A percentile compares a stretch with the other conserved stretches of the same genome.
Evolutionary conservation across 2,329 filamentous ascomycete species (phyloP).

Genomic region (Incumbomyces lentus): DNA sequence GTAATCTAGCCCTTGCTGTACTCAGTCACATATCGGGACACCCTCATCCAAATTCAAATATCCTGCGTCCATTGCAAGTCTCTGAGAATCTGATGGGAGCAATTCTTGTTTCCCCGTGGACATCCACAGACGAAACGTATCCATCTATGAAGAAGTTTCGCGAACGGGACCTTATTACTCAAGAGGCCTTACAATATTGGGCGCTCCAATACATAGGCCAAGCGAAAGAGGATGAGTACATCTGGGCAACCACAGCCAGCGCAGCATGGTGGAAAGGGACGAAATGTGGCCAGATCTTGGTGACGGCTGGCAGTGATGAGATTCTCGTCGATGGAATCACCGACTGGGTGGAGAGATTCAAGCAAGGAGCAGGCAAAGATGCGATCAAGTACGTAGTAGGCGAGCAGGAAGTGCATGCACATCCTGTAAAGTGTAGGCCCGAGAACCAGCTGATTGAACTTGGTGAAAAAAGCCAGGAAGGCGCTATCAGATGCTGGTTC

Average conservation of each 20-base stretch:
- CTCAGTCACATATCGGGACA: slow-evolving; percentile 29
- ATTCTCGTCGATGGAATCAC: slow-evolving; percentile 15
- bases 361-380: slow-evolving; percentile 8
- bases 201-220: slow-evolving; percentile 8
- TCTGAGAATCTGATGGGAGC: slow-evolving; percentile 33
- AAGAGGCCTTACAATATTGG: slow-evolving; percentile 8
- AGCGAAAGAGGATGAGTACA: slow-evolving; percentile 11
- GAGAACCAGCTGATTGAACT: neutral
- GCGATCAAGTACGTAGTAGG: slow-evolving; percentile 8
- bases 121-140: slow-evolving; percentile 35
- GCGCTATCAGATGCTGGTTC: no score
- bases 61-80: slow-evolving; percentile 22
- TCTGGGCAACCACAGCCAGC: slow-evolving; percentile 8
- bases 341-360: slow-evolving; percentile 16
- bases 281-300: slow-evolving; percentile 16
- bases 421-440: neutral
- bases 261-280: slow-evolving; percentile 19
- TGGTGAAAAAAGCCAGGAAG: no score
- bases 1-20: slow-evolving; percentile 28
- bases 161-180: slow-evolving; percentile 13
- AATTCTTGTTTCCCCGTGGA: slow-evolving; percentile 50
- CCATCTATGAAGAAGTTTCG: slow-evolving; percentile 9
- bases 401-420: slow-evolving; percentile 9
- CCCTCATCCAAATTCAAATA: slow-evolving; percentile 42
- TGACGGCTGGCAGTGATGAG: slow-evolving; percentile 13